These are phyloP conservation scores for Thelephora terrestris DNA, from an alignment of 1,284 basidiomycete species.

Conservation along the genomic window DNA sequence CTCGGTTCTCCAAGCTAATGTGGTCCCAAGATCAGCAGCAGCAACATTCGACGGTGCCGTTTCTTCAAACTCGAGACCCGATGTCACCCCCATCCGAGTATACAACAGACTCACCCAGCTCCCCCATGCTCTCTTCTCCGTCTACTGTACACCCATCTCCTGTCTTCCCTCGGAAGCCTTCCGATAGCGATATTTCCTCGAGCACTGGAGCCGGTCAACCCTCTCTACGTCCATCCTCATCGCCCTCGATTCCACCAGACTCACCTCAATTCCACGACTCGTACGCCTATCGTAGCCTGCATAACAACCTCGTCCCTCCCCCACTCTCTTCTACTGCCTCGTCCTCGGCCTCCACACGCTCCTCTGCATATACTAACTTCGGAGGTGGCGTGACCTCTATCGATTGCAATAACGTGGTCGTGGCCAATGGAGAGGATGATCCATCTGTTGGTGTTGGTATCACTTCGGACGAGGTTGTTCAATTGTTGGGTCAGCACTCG, in stretches of 20 bases:
- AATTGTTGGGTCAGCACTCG: conserved; percentile 42
- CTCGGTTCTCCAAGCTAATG: conserved; percentile 1
- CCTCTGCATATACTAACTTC: conserved; percentile 64
- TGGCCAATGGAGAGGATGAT: conserved; percentile 53
- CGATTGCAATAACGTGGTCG: conserved; percentile 55
- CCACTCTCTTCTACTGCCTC: conserved; percentile 57
- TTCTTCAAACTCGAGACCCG: conserved; percentile 5
- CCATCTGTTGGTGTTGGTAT: conserved; percentile 42
- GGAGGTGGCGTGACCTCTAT: conserved; percentile 46
- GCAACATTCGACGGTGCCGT: background rate
- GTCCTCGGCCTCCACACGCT: conserved; percentile 60
- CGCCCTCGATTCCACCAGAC: conserved; percentile 40
- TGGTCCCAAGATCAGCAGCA: background rate
- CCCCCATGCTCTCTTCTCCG: conserved; percentile 12
- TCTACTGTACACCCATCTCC: conserved; percentile 11
- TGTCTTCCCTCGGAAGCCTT: conserved; percentile 15
- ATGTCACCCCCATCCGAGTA: conserved; percentile 22
- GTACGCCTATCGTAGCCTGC: conserved; percentile 40
- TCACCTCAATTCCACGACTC: conserved; percentile 52
- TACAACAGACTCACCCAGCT: conserved; percentile 20
- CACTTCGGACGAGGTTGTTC: conserved; percentile 51
- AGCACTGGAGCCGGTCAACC: conserved; percentile 28
- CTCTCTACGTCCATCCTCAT: conserved; percentile 38
- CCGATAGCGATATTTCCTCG: conserved; percentile 27
- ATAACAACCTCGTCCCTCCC: conserved; percentile 25